These are phyloP conservation scores for Zymoseptoria crescenta DNA, from an alignment of 2,329 filamentous ascomycete species.

Conservation along the genomic window DNA sequence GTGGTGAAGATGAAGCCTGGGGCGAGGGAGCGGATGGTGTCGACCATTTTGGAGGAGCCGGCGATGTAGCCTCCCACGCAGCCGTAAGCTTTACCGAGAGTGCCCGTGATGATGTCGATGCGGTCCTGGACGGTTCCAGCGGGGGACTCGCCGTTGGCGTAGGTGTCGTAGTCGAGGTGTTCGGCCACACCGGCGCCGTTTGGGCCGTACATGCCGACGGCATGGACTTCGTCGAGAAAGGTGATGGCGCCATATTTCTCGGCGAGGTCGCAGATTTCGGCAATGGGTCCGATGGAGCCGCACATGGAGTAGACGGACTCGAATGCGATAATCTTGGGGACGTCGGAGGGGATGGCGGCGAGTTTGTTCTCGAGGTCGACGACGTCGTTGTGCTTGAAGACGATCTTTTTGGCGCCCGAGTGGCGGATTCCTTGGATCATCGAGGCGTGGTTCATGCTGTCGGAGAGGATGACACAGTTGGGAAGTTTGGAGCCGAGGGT, in stretches of 20 bases:
- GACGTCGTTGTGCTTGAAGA: conserved; percentile 98
- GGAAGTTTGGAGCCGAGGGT: conserved; percentile 96
- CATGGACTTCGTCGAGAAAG: conserved; percentile 97
- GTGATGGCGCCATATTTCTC: conserved; percentile 97
- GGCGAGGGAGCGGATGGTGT: conserved; percentile 87
- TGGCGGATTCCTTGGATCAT: conserved; percentile 99
- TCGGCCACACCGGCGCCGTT: conserved; percentile 93
- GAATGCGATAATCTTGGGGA: conserved; percentile 97
- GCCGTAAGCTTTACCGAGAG: conserved; percentile 93
- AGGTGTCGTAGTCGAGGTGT: conserved; percentile 88
- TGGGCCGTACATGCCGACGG: conserved; percentile 98
- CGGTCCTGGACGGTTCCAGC: conserved; percentile 87
- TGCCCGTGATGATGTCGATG: conserved; percentile 95
- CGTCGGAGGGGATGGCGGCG: conserved; percentile 71
- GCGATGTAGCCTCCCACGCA: conserved; percentile 98
- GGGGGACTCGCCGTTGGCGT: conserved; percentile 66
- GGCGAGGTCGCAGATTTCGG: conserved; percentile 88
- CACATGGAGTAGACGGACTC: conserved; percentile 99
- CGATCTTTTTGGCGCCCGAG: conserved; percentile 92
- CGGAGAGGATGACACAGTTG: conserved; percentile 94
- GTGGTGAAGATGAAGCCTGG: conserved; percentile 99
- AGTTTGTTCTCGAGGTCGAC: conserved; percentile 86
- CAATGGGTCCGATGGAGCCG: conserved; percentile 90
- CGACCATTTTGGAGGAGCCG: conserved; percentile 75
- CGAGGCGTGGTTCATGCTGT: conserved; percentile 94